A percentile compares a stretch with the other conserved stretches of the same genome.
phyloP scores from a whole-genome alignment of 2,329 filamentous ascomycete species.

The Fusarium gaditjirri region DNA sequence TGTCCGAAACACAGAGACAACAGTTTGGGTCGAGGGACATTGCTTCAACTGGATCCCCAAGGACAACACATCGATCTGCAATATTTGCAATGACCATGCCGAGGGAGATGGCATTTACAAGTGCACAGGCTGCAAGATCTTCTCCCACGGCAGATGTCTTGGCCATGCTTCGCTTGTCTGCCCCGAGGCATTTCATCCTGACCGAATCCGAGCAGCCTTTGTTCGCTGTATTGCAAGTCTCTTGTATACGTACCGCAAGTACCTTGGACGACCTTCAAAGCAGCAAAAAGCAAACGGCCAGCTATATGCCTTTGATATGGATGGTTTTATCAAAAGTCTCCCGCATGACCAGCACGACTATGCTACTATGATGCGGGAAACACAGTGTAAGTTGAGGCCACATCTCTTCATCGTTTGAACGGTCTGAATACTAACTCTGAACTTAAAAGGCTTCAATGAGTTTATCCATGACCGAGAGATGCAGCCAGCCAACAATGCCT shows the following conservation, averaged over 20 bases:
- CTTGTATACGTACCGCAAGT: conserved; percentile 73
- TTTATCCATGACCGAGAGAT: conserved; percentile 86
- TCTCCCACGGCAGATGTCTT: conserved; percentile 69
- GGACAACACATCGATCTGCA: conserved; percentile 72
- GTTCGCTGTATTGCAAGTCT: conserved; percentile 73
- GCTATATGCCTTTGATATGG: conserved; percentile 72
- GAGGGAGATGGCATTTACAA: conserved; percentile 79
- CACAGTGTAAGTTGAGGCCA: conserved; percentile 64
- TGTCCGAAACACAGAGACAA: conserved; percentile 81
- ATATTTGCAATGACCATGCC: conserved; percentile 80
- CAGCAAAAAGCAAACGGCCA: conserved; percentile 71
- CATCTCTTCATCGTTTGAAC: not conserved
- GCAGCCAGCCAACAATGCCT: conserved; percentile 68
- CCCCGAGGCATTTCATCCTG: conserved; percentile 68
- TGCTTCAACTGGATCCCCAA: conserved; percentile 74
- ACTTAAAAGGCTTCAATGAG: conserved; percentile 71
- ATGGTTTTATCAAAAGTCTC: conserved; percentile 71
- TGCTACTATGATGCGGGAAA: conserved; percentile 71
- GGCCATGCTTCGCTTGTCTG: conserved; percentile 73
- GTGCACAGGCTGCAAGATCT: conserved; percentile 72
- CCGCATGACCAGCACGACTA: conserved; percentile 75
- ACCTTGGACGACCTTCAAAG: conserved; percentile 67
- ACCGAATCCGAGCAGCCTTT: conserved; percentile 71
- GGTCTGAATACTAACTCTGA: conserved; percentile 6
- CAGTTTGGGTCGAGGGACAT: conserved; percentile 86